These are phyloP conservation scores for Geotrichum reessii DNA, from an alignment of 1,139 yeast genomes.

Conservation along the genomic window DNA sequence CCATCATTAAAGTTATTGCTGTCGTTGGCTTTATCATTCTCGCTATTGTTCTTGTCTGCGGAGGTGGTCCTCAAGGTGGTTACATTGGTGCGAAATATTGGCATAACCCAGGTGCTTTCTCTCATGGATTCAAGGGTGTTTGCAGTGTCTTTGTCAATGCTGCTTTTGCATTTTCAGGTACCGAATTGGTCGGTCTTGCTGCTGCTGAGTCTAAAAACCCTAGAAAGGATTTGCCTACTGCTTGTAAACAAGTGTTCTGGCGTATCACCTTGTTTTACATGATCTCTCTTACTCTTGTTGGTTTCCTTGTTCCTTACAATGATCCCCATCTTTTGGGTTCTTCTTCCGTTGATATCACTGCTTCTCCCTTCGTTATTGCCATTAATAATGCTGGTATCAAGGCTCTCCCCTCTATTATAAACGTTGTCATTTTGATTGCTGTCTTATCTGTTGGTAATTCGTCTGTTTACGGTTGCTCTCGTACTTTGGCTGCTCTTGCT, in stretches of 20 bases:
- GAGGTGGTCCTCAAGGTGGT: conserved; percentile 62
- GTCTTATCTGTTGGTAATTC: conserved; percentile 70
- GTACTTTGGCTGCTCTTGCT: conserved; percentile 75
- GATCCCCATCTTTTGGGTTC: conserved; percentile 45
- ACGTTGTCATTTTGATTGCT: conserved; percentile 64
- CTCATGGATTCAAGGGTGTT: conserved; percentile 70
- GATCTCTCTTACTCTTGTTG: conserved; percentile 54
- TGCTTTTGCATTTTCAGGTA: conserved; percentile 83
- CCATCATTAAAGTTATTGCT: conserved; percentile 57
- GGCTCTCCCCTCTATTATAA: conserved; percentile 63
- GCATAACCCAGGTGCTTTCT: conserved; percentile 60
- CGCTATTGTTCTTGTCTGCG: conserved; percentile 56
- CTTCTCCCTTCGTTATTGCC: conserved; percentile 72
- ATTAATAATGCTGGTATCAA: conserved; percentile 50
- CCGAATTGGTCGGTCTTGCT: conserved; percentile 78
- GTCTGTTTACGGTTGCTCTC: conserved; percentile 68
- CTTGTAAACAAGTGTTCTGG: conserved; percentile 71
- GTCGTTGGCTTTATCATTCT: conserved; percentile 61
- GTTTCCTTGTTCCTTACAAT: conserved; percentile 61
- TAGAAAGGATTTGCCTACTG: conserved; percentile 64
- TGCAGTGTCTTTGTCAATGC: conserved; percentile 77
- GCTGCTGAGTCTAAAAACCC: conserved; percentile 52
- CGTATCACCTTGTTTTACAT: conserved; percentile 62
- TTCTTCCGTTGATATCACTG: conserved; percentile 48
- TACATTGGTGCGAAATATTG: conserved; percentile 61